Conservation (phyloP, 2,329 filamentous ascomycete species). For the Beauveria sp. region DNA sequence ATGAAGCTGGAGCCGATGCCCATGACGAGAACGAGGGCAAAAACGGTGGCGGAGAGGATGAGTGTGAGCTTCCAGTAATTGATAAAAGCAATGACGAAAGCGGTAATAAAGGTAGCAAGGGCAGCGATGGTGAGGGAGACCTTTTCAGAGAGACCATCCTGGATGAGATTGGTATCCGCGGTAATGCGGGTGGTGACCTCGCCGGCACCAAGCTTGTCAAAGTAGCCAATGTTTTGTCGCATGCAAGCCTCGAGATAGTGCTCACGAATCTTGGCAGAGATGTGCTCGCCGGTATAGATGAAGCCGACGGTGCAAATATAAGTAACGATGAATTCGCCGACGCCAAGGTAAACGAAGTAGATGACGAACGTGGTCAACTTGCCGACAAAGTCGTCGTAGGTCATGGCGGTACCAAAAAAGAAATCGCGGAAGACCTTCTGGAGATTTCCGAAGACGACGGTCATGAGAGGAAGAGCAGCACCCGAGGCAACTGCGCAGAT, state of each 20-base stretch:
- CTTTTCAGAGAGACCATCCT: slow-evolving; percentile 91
- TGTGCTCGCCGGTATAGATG: slow-evolving; percentile 78
- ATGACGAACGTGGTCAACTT: slow-evolving; percentile 59
- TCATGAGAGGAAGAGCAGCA: slow-evolving; percentile 73
- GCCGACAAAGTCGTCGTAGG: slow-evolving; percentile 48
- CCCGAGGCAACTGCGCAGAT: slow-evolving; percentile 64
- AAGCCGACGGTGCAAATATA: slow-evolving; percentile 82
- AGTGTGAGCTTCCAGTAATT: slow-evolving; percentile 90
- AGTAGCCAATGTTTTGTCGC: slow-evolving; percentile 84
- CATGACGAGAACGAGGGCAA: slow-evolving; percentile 74
- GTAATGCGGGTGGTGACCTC: slow-evolving; percentile 94
- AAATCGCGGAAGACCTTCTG: slow-evolving; percentile 64
- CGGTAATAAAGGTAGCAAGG: slow-evolving; percentile 74
- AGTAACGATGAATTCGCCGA: slow-evolving; percentile 69
- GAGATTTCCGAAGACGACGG: slow-evolving; percentile 70
- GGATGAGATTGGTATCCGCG: slow-evolving; percentile 85
- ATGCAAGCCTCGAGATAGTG: slow-evolving; percentile 79
- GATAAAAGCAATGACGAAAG: slow-evolving; percentile 84
- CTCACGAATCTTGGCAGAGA: slow-evolving; percentile 70
- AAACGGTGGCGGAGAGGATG: slow-evolving; percentile 74
- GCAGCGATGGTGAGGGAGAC: slow-evolving; percentile 70
- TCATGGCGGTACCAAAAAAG: slow-evolving; percentile 38
- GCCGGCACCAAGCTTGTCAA: slow-evolving; percentile 86
- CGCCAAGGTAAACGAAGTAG: slow-evolving; percentile 79
- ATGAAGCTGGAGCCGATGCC: slow-evolving; percentile 66